These are phyloP conservation scores for Colletotrichum sp. DNA, from an alignment of 2,329 filamentous ascomycete species.

Conservation along the genomic window DNA sequence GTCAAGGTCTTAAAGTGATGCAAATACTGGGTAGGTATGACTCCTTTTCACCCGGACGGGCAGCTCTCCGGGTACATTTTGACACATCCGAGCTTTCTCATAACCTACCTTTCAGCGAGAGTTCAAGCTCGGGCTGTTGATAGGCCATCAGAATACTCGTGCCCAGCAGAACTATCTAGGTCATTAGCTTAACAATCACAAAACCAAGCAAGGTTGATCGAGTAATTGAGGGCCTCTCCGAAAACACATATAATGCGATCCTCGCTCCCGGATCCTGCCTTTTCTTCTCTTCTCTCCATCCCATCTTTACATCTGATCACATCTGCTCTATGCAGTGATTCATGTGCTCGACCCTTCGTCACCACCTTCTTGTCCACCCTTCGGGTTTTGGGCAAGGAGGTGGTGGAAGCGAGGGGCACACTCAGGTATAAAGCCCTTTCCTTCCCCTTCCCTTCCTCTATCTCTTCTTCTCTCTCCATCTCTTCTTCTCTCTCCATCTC, in stretches of 20 bases:
- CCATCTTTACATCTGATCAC: background rate
- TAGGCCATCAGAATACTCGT: background rate
- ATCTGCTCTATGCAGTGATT: background rate
- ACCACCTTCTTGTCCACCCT: background rate
- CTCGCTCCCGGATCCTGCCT: background rate
- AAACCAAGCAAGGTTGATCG: background rate
- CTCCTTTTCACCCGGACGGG: background rate
- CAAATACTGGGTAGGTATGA: background rate
- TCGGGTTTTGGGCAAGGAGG: background rate
- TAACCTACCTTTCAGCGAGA: background rate
- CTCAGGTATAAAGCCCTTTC: too few species aligned
- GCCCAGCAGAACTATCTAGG: background rate
- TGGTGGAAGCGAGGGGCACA: too few species aligned
- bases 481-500: too few species aligned
- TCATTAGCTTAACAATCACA: background rate
- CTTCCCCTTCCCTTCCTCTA: too few species aligned
- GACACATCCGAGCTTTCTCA: background rate
- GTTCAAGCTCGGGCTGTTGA: background rate
- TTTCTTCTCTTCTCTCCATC: background rate
- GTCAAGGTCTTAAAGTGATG: background rate
- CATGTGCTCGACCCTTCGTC: too few species aligned
- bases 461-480: background rate
- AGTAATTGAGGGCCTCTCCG: background rate
- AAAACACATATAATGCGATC: background rate
- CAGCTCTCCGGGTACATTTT: background rate